These are phyloP conservation scores for Cutaneotrichosporon daszewskae DNA, from an alignment of 1,284 basidiomycete species.

Conservation along the genomic window DNA sequence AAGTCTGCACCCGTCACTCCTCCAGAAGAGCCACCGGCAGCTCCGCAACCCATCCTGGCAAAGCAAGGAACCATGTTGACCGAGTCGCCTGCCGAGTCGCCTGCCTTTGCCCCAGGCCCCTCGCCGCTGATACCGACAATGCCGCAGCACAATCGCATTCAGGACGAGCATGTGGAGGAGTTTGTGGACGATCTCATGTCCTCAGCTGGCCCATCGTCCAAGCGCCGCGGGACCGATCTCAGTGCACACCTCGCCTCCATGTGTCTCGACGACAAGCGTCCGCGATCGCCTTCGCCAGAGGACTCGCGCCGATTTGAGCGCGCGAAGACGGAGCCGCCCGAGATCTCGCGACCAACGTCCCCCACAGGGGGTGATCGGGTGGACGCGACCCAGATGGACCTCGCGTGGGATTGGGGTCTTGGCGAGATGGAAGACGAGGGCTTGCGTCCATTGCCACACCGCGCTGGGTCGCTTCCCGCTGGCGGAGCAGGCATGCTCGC, in stretches of 20 bases:
- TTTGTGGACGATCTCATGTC: slow-evolving; percentile 18
- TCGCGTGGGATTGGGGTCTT: slow-evolving; percentile 47
- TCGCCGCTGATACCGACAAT: not conserved
- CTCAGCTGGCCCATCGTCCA: no score
- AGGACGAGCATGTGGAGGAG: slow-evolving; percentile 10
- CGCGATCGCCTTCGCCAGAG: slow-evolving; percentile 1
- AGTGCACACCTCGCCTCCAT: slow-evolving; percentile 8
- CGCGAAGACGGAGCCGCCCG: slow-evolving; percentile 15
- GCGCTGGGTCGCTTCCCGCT: slow-evolving; percentile 8
- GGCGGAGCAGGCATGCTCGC: not conserved
- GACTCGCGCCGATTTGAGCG: slow-evolving; percentile 7
- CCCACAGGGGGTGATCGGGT: slow-evolving; percentile 4
- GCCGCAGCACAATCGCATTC: not conserved
- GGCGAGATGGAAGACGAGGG: slow-evolving; percentile 10
- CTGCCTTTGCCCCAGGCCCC: no score
- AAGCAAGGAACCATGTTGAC: no score
- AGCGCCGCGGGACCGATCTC: not conserved
- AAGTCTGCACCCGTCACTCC: no score
- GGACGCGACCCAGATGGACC: slow-evolving; percentile 26
- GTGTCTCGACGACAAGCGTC: slow-evolving; percentile 9
- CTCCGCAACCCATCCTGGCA: no score
- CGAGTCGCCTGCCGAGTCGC: no score
- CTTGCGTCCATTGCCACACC: slow-evolving; percentile 1
- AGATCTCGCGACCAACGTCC: slow-evolving; percentile 13
- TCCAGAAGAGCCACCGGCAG: no score